Base-by-base conservation (phyloP, 1,139 yeast genomes). In the Saccharomyces hybrid region DNA sequence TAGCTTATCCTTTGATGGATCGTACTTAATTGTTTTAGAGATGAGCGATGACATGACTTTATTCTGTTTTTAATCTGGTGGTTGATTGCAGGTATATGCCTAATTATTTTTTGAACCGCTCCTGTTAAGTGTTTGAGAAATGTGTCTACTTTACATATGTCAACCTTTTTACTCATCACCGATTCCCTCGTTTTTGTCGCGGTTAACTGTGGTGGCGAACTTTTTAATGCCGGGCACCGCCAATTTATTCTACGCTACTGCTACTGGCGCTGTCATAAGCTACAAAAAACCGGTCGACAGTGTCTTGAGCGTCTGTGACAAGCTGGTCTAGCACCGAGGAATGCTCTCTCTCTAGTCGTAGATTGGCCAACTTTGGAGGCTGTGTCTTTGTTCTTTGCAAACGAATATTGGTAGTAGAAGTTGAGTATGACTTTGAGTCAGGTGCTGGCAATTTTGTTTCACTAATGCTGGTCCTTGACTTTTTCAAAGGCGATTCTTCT, bases 1-100 rank as follows among this genome's bases (percentile, higher is more conserved):
- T 41, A 83, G 62, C 61, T 79, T 76, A 51, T 85, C 73, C 5
- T 72, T 65, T 6, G 72, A 60, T 4, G 78, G 71, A 31, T 70
- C 71, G 59, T 60, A 72, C 56, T 72, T 75, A 26, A 78, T 63
- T 13, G 74, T 68, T 53, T 69, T 72, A n/a, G 76, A 73, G 14
- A 32, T 32, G n/a, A 32, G 38, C 14, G 38, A 32, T 13, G 38
- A 32, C 38, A 32, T 32, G 38, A 32, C 23, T 3, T 2, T 19
- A 19, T 11, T 31, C 38, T 2, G 38, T 13, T 32, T 32, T 32
- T n/a, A n/a, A 8, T 28, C 6, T 31, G 34, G 34, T 31, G 34
- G 34, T 31, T 31, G 34, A 31, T 31, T 31, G 34, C 34, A 31
- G 34, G 6, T 31, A 31, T 31, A 31, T 31, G 34, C 34, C 34